Evolutionary conservation across 257 asterid species (phyloP).

Genomic region (Solanum chilense): DNA sequence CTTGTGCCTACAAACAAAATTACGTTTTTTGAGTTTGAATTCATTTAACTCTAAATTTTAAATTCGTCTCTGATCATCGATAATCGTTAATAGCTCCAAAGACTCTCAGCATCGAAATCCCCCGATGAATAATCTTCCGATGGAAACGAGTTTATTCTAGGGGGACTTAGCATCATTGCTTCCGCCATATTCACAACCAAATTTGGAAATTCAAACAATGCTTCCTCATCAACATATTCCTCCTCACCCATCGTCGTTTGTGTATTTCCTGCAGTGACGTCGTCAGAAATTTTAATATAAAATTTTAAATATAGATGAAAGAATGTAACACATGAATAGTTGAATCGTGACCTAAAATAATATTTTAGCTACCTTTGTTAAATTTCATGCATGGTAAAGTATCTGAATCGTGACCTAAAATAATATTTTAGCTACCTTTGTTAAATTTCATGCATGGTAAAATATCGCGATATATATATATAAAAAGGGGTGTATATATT

Average conservation of each 20-base stretch:
- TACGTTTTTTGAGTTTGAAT: background rate
- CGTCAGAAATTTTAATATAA: background rate
- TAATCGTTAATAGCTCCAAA: background rate
- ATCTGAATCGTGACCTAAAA: background rate
- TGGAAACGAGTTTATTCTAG: background rate
- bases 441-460: background rate
- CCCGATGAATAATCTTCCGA: background rate
- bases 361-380: background rate
- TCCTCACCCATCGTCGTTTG: background rate
- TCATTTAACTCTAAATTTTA: background rate
- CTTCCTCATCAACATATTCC: background rate
- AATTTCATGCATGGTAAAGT: background rate
- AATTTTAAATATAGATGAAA: background rate
- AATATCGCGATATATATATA: background rate
- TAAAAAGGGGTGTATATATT: background rate
- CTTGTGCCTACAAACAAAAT: background rate
- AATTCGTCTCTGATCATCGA: background rate
- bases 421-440: background rate
- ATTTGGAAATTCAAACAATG: background rate
- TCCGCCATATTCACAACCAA: constrained; percentile 4
- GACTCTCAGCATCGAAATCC: background rate
- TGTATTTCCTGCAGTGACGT: background rate
- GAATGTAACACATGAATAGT: background rate
- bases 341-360: background rate
- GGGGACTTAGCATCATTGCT: constrained; percentile 5